phyloP scores from a whole-genome alignment of 106 monocot genomes.

The Dendrobium catenatum region DNA sequence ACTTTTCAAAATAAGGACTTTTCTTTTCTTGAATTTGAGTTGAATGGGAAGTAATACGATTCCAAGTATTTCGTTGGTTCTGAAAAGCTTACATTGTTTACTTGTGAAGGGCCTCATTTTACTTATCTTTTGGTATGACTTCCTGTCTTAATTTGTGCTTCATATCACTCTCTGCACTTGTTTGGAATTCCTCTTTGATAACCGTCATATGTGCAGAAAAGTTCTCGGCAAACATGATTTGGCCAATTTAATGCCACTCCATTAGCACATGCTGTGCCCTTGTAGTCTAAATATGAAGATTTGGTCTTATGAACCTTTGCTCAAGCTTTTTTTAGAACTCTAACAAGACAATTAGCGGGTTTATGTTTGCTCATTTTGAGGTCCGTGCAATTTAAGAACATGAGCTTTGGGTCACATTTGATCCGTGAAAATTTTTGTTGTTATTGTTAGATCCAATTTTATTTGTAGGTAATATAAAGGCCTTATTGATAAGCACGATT shows the following conservation, averaged over 20 bases:
- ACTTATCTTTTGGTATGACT: neutral
- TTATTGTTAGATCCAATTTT: neutral
- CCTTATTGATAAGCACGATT: no score
- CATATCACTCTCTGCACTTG: neutral
- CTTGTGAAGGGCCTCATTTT: neutral
- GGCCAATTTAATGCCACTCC: neutral
- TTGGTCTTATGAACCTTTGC: neutral
- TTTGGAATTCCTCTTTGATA: neutral
- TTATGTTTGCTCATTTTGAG: neutral
- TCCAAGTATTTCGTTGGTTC: neutral
- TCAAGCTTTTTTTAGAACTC: neutral
- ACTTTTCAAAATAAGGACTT: neutral
- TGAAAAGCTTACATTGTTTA: neutral
- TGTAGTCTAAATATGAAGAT: neutral
- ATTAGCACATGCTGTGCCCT: neutral
- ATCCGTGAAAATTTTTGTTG: neutral
- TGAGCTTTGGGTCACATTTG: neutral
- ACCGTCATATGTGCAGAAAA: neutral
- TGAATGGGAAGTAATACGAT: neutral
- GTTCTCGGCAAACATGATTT: neutral
- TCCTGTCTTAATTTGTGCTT: neutral
- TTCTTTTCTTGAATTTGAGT: neutral
- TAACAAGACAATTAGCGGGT: neutral
- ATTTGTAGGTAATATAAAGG: no score
- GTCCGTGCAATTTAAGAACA: neutral